Evolutionary conservation across 2,329 filamentous ascomycete genomes (phyloP).

Genomic region (Pochonia chlamydosporia): DNA sequence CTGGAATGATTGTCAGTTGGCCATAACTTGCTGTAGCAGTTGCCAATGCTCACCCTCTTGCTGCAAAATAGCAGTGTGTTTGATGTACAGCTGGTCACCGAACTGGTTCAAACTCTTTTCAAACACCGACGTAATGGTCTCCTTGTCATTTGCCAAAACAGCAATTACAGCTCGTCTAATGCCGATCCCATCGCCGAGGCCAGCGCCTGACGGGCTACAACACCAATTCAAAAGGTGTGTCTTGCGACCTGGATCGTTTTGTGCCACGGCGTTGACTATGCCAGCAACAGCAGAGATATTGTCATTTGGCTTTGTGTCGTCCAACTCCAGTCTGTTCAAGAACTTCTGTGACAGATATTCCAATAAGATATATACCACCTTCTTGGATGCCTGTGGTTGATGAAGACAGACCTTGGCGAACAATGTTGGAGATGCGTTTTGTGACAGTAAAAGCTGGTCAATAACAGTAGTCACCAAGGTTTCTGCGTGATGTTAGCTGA

Average conservation of each 20-base stretch:
- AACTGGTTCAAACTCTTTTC: constrained; percentile 69
- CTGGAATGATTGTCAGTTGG: constrained; percentile 39
- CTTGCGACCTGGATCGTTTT: constrained; percentile 41
- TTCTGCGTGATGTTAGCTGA: constrained; percentile 28
- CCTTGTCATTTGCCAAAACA: constrained; percentile 46
- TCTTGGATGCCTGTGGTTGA: constrained; percentile 20
- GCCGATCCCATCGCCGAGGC: constrained; percentile 55
- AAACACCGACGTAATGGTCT: constrained; percentile 49
- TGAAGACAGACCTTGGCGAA: constrained; percentile 26
- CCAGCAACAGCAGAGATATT: constrained; percentile 53
- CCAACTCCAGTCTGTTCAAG: constrained; percentile 29
- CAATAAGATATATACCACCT: constrained; percentile 20
- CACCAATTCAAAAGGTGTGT: constrained; percentile 60
- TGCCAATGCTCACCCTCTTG: constrained; percentile 65
- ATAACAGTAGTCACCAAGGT: constrained; percentile 30
- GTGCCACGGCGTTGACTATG: constrained; percentile 46
- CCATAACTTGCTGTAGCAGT: not conserved
- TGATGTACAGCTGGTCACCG: constrained; percentile 81
- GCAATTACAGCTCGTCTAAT: constrained; percentile 63
- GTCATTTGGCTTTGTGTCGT: constrained; percentile 23
- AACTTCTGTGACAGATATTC: constrained; percentile 40
- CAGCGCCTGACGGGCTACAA: constrained; percentile 56
- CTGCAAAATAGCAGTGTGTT: constrained; percentile 74
- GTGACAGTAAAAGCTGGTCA: constrained; percentile 30
- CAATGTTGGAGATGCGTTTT: constrained; percentile 10